Evolutionary conservation across 2,329 filamentous ascomycete species (phyloP).

Genomic region (Parastagonospora nodorum): DNA sequence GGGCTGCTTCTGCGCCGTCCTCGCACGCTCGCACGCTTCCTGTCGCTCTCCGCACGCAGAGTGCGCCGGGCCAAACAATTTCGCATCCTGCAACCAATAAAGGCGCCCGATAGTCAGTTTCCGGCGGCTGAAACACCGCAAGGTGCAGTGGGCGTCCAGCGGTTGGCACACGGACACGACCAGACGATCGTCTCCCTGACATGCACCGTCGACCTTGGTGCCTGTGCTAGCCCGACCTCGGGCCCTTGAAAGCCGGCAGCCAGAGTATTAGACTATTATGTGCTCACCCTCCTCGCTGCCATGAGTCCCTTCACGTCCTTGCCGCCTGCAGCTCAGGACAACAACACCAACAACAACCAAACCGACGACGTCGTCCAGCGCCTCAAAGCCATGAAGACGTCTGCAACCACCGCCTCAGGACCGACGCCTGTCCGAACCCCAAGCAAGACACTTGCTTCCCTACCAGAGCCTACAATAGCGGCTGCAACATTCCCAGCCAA

Average conservation of each 20-base stretch:
- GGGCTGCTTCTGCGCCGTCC: slow-evolving; percentile 10
- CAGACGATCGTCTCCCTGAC: slow-evolving; percentile 22
- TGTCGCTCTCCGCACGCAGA: slow-evolving; percentile 26
- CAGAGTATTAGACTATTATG: slow-evolving; percentile 24
- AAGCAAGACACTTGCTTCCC: slow-evolving; percentile 5
- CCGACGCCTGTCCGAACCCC: slow-evolving; percentile 11
- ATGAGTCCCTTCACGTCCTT: slow-evolving; percentile 31
- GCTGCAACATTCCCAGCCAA: slow-evolving; percentile 1
- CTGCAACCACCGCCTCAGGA: slow-evolving; percentile 10
- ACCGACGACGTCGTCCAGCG: slow-evolving; percentile 29
- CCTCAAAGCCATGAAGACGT: slow-evolving; percentile 27
- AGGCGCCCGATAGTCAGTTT: slow-evolving; percentile 19
- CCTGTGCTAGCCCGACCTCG: slow-evolving; percentile 11
- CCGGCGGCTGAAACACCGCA: slow-evolving; percentile 43
- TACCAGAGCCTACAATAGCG: slow-evolving; percentile 4
- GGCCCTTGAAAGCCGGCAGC: slow-evolving; percentile 12
- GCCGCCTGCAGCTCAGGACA: slow-evolving; percentile 16
- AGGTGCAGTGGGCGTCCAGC: slow-evolving; percentile 35
- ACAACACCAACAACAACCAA: slow-evolving; percentile 6
- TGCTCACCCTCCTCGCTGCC: slow-evolving; percentile 31
- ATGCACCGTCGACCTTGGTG: background rate
- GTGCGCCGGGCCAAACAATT: slow-evolving; percentile 27
- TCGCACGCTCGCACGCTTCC: slow-evolving; percentile 31
- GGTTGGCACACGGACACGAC: slow-evolving; percentile 25
- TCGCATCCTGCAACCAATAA: slow-evolving; percentile 27